Evolutionary conservation across 2,329 filamentous ascomycete species (phyloP).

Genomic region (Venturia effusa): DNA sequence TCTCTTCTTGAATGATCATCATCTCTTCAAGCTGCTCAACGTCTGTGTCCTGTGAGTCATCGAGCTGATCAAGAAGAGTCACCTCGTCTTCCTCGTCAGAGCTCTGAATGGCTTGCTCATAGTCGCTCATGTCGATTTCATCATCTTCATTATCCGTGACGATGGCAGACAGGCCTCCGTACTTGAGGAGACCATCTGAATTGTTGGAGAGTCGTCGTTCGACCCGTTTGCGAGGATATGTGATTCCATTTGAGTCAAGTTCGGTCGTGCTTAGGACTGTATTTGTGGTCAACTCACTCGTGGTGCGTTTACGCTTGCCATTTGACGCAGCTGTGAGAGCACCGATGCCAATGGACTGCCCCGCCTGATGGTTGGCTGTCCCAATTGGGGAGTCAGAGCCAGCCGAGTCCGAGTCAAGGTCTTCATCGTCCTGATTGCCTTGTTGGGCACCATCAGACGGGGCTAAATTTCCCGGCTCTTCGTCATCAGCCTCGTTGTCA

Average conservation of each 20-base stretch:
- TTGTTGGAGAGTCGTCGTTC: conserved; percentile 25
- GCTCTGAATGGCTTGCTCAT: conserved; percentile 13
- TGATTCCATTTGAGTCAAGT: conserved; percentile 1
- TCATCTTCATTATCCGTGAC: conserved; percentile 23
- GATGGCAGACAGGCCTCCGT: conserved; percentile 21
- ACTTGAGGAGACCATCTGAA: conserved; percentile 24
- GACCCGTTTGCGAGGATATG: conserved; percentile 28
- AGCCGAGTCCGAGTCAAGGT: conserved; percentile 22
- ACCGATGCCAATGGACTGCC: conserved; percentile 17
- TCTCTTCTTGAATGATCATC: conserved; percentile 44
- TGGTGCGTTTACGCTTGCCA: conserved; percentile 25
- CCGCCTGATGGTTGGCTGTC: conserved; percentile 15
- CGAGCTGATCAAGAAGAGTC: conserved; percentile 70
- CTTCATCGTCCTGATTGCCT: conserved; percentile 16
- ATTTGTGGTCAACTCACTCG: conserved; percentile 28
- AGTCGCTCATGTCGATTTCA: conserved; percentile 12
- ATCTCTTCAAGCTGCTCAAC: conserved; percentile 69
- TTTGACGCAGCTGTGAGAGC: conserved; percentile 14
- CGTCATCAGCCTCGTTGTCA: conserved; percentile 24
- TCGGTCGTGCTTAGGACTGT: conserved; percentile 20
- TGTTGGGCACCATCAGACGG: conserved; percentile 24
- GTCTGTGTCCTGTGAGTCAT: conserved; percentile 69
- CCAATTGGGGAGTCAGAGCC: background rate
- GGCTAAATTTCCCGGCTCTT: conserved; percentile 24
- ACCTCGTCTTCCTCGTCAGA: conserved; percentile 50